Base-by-base conservation (phyloP, 345 rosid species). In the Salix dunnii region DNA sequence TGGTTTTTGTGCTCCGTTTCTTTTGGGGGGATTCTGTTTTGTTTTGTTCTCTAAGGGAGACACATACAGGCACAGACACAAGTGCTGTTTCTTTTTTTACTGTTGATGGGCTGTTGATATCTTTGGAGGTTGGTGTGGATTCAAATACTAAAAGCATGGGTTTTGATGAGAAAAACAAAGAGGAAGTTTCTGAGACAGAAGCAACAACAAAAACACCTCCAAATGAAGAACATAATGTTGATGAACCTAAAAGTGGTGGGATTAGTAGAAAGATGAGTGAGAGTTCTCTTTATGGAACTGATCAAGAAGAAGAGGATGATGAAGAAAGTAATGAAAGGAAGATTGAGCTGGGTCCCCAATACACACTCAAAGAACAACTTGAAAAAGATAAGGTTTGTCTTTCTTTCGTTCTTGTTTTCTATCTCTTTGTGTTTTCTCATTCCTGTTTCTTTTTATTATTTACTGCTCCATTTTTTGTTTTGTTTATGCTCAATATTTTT, bases 331-430 rank as follows among this genome's bases (percentile, higher is more conserved):
- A 87, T 17, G 90, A 82, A 4, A 84, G 86, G 76, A 84, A 82
- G 84, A 80, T 87, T 78, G 88, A 85, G 63, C 68, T 90, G 78
- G 94, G 94, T 38, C 94, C 94, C 77, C 90, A 88, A 76, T 88
- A 31, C 84, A 74, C 90, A 11, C 86, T 91, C 70, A 90, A 88
- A 80, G 91, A 89, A 80, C 92, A 91, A 58, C 60, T 91, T 23
- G 90, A 91, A 81, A 91, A 86, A 80, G 94, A 91, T 68, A 91
- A 91, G 92, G 94, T 90, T 67, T 21, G 14, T 53, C 64, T n/a
- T 27, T 11, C 40, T 70, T 30, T 28, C 10, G 16, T 30, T 30
- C 7, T 20, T 67, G 40, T 43, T 55, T 58, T 38, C 48, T 11
- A 2, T 27, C 61, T 40, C 27, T 46, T 4, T 31, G 13, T 72